Conservation (phyloP, 108 stramenopile species). For the Mayamaea pseudoterrestris region DNA sequence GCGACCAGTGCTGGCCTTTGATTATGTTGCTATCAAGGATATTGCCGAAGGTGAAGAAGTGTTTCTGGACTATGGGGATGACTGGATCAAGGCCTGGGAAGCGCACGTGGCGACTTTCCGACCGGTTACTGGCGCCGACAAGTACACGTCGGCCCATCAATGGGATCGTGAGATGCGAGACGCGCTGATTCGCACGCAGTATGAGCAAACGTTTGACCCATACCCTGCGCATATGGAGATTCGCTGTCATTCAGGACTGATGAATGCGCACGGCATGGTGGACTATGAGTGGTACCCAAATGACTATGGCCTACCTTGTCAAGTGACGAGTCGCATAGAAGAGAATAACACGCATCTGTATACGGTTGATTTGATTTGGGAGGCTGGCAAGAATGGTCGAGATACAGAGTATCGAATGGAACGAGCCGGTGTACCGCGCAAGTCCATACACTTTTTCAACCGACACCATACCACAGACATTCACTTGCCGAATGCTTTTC, state of each 20-base stretch:
- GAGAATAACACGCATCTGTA: slow-evolving; percentile 9
- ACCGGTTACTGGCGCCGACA: not conserved
- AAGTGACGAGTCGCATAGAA: slow-evolving; percentile 10
- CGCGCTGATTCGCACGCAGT: slow-evolving; percentile 13
- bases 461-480: slow-evolving; percentile 15
- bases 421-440: no score
- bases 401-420: not conserved
- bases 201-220: slow-evolving; percentile 16
- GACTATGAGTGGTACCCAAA: not conserved
- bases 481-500: slow-evolving; percentile 17
- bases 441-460: no score
- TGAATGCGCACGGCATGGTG: slow-evolving; percentile 6
- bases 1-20: slow-evolving; percentile 21
- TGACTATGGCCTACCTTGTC: slow-evolving; percentile 19
- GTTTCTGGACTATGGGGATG: slow-evolving; percentile 48
- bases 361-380: slow-evolving; percentile 11
- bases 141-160: slow-evolving; percentile 17
- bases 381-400: slow-evolving; percentile 5
- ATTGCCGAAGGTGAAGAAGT: slow-evolving; percentile 52
- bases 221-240: slow-evolving; percentile 16
- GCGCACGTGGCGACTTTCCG: slow-evolving; percentile 28
- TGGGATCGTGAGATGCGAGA: slow-evolving; percentile 15
- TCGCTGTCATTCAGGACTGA: slow-evolving; percentile 17
- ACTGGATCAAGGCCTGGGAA: slow-evolving; percentile 43
- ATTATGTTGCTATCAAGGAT: slow-evolving; percentile 38